phyloP scores from a whole-genome alignment of 805 yeast species.

The Lipomyces yamanashiensis region DNA sequence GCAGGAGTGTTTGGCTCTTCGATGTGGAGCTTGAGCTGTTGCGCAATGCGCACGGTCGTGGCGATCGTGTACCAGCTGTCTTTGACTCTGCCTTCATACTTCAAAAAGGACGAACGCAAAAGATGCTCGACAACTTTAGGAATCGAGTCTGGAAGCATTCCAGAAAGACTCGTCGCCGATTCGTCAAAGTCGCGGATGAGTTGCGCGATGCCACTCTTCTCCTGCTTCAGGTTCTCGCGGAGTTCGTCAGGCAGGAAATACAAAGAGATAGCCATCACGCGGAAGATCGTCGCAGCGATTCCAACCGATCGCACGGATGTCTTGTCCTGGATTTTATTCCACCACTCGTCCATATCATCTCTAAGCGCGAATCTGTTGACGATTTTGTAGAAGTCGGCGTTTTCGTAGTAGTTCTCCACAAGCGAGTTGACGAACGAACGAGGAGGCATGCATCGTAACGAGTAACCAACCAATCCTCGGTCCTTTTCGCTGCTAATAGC shows the following conservation, averaged over 20 bases:
- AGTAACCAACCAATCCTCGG: not conserved
- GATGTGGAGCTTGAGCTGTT: conserved; percentile 29
- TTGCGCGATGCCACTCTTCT: conserved; percentile 4
- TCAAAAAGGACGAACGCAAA: conserved; percentile 20
- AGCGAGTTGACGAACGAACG: conserved; percentile 25
- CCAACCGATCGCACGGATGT: not conserved
- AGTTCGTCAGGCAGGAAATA: conserved; percentile 24
- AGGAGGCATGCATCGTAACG: conserved; percentile 28
- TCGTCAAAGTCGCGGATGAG: conserved; percentile 20
- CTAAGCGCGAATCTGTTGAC: conserved; percentile 17
- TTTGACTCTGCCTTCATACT: conserved; percentile 26
- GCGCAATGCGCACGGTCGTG: conserved; percentile 28
- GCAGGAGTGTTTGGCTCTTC: conserved; percentile 26
- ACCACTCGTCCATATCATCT: conserved; percentile 21
- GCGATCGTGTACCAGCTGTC: conserved; percentile 30
- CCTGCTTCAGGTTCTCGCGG: conserved; percentile 10
- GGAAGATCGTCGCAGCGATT: conserved; percentile 14
- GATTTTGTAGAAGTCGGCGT: conserved; percentile 25
- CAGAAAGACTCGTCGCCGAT: conserved; percentile 19
- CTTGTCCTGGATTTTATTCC: conserved; percentile 3
- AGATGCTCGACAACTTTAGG: conserved; percentile 20
- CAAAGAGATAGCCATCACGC: conserved; percentile 27
- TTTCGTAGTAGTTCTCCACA: conserved; percentile 13
- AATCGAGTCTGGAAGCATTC: conserved; percentile 26
- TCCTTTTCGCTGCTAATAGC: conserved; percentile 1